phyloP scores from a whole-genome alignment of 202 grass and related monocot species.

The Brachypodium distachyon region DNA sequence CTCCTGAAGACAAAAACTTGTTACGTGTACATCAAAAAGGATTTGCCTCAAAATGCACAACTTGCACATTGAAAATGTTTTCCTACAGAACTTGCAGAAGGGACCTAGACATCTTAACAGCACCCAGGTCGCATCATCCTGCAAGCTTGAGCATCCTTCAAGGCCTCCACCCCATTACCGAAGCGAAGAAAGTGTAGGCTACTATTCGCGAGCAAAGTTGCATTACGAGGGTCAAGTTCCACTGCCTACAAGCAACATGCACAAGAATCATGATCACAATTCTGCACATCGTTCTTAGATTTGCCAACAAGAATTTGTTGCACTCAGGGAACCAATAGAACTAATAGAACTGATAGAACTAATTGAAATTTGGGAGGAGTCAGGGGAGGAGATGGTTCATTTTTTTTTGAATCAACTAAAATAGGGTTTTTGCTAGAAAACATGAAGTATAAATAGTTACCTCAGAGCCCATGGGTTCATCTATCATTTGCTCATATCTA shows the following conservation, averaged over 20 bases:
- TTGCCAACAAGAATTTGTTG: too few relatives aligned
- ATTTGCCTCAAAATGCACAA: background rate
- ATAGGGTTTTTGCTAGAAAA: too few relatives aligned
- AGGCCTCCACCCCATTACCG: background rate
- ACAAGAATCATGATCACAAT: background rate
- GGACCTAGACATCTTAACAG: background rate
- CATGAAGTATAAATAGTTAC: too few relatives aligned
- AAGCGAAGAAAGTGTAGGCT: background rate
- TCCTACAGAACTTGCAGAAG: background rate
- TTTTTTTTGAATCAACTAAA: too few relatives aligned
- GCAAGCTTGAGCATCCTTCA: slow-evolving; percentile 4
- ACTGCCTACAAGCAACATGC: background rate
- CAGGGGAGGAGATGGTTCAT: too few relatives aligned
- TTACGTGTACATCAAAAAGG: background rate
- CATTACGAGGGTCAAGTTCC: background rate
- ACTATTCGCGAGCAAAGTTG: background rate
- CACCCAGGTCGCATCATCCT: background rate
- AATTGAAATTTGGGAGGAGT: too few relatives aligned
- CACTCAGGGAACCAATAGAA: too few relatives aligned
- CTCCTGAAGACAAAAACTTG: background rate
- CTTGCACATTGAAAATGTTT: background rate
- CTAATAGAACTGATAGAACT: too few relatives aligned
- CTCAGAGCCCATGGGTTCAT: too few relatives aligned
- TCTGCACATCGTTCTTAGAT: background rate
- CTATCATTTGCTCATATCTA: too few relatives aligned